Base-by-base conservation (phyloP, 495 filamentous ascomycete species). In the Podospora fimiseda region DNA sequence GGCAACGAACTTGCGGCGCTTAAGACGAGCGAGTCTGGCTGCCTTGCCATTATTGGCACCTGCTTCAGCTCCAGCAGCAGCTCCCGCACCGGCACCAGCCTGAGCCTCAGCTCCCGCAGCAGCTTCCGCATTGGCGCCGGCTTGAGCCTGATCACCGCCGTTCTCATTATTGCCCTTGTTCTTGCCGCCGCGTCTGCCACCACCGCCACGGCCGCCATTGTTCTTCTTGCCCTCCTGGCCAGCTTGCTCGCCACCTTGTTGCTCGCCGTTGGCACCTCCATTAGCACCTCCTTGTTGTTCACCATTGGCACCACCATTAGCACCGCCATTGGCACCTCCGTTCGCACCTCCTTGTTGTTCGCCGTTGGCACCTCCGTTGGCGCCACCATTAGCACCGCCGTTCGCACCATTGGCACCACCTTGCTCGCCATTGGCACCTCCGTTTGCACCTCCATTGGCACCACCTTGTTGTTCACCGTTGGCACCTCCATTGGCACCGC, bases 1-100 rank as follows among this genome's bases (percentile, higher is more conserved):
- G n/a, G 54, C 39, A 8, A 60, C 30, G 20, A 51, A 60, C 3
- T 40, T 42, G 13, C 45, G 47, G 6, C 59, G 48, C 9, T 48
- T 40, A 5, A 61, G 56, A 41, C 56, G 59, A 2, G 50, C 56
- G 1, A 59, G 53, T 13, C 56, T 52, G 0, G 50, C 50, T 13
- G 46, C 33, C 24, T 54, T 36, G 15, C 52, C 46, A 13, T 50
- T 48, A 19, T 37, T 50, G 15, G 50, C 56, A 16, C 18, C 51
- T 20, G 3, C 30, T 11, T n/a, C 38, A 18, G 41, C 24, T 13
- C 14, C 13, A 16, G 23, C 52, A 15, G 38, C 38, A 20, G 27
- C 43, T 16, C n/a, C 15, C 8, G 21, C 53, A 27, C 24, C 21
- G 22, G 20, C 33, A 20, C n/a, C 15, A 23, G 39, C 40, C n/a